Conservation (phyloP, 2,329 filamentous ascomycete species). For the Sporothrix variecibatus region DNA sequence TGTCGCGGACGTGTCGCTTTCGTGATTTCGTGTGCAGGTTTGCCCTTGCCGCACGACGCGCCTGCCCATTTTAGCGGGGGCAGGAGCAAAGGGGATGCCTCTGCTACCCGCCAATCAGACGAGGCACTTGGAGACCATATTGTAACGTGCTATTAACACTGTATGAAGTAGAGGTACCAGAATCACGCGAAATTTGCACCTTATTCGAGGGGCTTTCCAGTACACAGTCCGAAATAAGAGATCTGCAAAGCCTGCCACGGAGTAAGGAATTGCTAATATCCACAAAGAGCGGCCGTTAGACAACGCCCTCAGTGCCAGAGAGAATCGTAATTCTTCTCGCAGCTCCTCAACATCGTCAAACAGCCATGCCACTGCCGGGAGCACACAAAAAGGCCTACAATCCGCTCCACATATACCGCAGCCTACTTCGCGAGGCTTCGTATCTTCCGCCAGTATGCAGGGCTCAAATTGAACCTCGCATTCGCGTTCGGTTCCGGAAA, state of each 20-base stretch:
- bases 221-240: not conserved
- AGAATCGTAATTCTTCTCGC: not conserved
- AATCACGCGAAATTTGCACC: not conserved
- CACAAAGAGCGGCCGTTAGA: not conserved
- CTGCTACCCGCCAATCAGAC: not conserved
- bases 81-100: not conserved
- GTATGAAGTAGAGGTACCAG: not conserved
- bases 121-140: too few relatives aligned
- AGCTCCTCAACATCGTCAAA: not conserved
- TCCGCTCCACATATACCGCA: conserved; percentile 55
- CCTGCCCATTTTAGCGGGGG: conserved; percentile 24
- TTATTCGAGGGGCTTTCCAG: not conserved
- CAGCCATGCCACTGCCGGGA: not conserved
- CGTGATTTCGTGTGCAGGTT: conserved; percentile 32
- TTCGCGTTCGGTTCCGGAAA: conserved; percentile 51
- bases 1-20: conserved; percentile 34
- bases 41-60: conserved; percentile 29
- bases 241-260: not conserved
- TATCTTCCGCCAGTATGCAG: conserved; percentile 59
- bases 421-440: conserved; percentile 60
- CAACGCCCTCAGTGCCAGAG: not conserved
- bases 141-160: not conserved
- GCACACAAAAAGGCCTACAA: conserved; percentile 30
- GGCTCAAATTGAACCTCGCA: conserved; percentile 45
- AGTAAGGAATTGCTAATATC: not conserved